phyloP scores from a whole-genome alignment of 2,329 filamentous ascomycete genomes.

The Calonectria multiphialidica region DNA sequence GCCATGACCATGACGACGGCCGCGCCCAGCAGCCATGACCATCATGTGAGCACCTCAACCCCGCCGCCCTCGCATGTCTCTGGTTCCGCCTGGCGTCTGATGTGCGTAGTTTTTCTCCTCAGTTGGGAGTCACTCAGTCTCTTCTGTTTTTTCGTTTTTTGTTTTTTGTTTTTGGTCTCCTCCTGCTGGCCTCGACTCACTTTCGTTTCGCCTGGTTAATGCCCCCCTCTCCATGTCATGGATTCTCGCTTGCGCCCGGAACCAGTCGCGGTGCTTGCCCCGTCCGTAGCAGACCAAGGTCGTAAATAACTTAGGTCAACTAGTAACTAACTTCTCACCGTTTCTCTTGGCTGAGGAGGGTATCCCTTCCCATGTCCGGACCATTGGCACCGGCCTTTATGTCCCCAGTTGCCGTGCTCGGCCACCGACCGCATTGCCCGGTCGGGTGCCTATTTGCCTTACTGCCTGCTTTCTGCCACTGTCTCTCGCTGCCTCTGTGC shows the following conservation, averaged over 20 bases:
- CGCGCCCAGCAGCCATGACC: slow-evolving; percentile 26
- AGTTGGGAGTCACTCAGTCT: neutral
- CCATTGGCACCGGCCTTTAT: neutral
- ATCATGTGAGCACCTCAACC: slow-evolving; percentile 34
- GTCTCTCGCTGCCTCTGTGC: neutral
- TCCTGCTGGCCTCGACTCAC: neutral
- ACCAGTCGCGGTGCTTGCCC: neutral
- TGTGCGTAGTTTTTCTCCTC: neutral
- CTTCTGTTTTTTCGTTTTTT: neutral
- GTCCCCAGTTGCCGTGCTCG: neutral
- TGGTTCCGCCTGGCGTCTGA: neutral
- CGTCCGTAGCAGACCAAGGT: neutral
- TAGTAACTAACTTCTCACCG: neutral
- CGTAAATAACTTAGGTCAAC: neutral
- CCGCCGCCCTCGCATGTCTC: slow-evolving; percentile 22
- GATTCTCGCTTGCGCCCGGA: neutral
- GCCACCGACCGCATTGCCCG: neutral
- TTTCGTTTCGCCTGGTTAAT: neutral
- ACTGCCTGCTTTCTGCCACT: neutral
- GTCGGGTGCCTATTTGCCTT: neutral
- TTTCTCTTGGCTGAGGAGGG: neutral
- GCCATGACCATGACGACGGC: slow-evolving; percentile 28
- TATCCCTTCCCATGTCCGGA: neutral
- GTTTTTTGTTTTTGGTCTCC: neutral
- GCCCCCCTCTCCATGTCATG: neutral